Evolutionary conservation across 2,329 filamentous ascomycete species (phyloP).

Genomic region (Pyrenochaeta sp.): DNA sequence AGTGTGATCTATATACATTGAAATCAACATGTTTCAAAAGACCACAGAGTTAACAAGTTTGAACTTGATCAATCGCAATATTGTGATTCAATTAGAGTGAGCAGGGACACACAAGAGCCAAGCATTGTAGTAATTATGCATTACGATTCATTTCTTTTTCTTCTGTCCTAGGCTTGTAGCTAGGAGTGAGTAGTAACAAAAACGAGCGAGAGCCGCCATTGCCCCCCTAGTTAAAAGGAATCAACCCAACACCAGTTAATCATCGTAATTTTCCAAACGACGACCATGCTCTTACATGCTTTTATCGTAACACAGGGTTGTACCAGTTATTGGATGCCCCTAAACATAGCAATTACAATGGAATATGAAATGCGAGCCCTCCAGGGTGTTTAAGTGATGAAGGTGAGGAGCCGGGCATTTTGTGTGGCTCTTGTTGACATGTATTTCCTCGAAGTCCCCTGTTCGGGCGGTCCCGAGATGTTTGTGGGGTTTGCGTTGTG

Average conservation of each 20-base stretch:
- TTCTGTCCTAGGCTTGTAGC: background rate
- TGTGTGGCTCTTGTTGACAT: constrained; percentile 1
- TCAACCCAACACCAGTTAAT: constrained; percentile 16
- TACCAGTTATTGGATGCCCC: constrained; percentile 13
- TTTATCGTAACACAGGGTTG: constrained; percentile 30
- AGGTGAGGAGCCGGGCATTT: constrained; percentile 3
- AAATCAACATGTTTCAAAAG: too few relatives aligned
- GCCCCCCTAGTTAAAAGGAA: constrained; percentile 11
- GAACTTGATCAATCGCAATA: too few relatives aligned
- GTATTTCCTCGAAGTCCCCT: too few relatives aligned
- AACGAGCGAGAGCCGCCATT: background rate
- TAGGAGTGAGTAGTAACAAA: background rate
- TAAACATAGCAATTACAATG: constrained; percentile 31
- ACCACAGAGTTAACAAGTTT: too few relatives aligned
- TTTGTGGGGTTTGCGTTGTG: background rate
- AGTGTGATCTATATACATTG: too few relatives aligned
- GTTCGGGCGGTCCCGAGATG: background rate
- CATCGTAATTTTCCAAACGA: constrained; percentile 14
- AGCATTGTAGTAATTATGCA: constrained; percentile 16
- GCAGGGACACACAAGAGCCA: too few relatives aligned
- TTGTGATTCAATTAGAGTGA: too few relatives aligned
- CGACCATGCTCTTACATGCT: constrained; percentile 27
- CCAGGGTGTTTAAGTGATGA: constrained; percentile 12
- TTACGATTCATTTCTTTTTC: constrained; percentile 12
- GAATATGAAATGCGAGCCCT: constrained; percentile 23